Conservation (phyloP, 108 stramenopile genomes). For the Nitzschia sp. region DNA sequence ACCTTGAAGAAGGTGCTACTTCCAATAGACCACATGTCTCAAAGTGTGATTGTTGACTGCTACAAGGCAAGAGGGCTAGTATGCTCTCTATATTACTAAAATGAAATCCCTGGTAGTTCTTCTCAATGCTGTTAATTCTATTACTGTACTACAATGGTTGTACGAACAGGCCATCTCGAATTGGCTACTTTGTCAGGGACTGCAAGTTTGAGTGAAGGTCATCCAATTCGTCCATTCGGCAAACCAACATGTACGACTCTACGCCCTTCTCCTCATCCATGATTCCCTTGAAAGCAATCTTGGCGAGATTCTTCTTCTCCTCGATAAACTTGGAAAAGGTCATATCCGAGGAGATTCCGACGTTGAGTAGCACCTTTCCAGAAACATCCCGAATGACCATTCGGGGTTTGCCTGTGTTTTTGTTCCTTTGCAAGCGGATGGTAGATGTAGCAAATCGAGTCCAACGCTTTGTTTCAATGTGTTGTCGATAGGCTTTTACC, state of each 20-base stretch:
- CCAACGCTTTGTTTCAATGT: background rate
- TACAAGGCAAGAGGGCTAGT: no score
- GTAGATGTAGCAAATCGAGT: slow-evolving; percentile 4
- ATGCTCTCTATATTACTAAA: no score
- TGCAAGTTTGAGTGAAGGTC: slow-evolving; percentile 4
- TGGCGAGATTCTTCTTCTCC: background rate
- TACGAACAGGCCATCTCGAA: no score
- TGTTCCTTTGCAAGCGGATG: slow-evolving; percentile 9
- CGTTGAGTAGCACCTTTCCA: slow-evolving; percentile 18
- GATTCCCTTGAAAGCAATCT: slow-evolving; percentile 12
- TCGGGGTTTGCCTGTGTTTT: background rate
- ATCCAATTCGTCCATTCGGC: background rate
- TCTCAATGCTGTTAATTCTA: no score
- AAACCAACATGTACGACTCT: slow-evolving; percentile 10
- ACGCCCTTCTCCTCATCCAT: slow-evolving; percentile 2
- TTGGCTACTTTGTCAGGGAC: background rate
- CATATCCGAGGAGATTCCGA: slow-evolving; percentile 15
- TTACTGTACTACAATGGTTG: no score
- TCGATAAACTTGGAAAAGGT: background rate
- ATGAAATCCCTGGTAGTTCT: no score
- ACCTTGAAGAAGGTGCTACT: no score
- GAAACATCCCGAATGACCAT: slow-evolving; percentile 21
- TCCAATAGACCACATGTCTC: no score
- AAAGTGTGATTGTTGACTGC: no score
- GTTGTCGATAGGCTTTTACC: slow-evolving; percentile 3